A percentile compares a stretch with the other conserved stretches of the same genome.
Conservation (phyloP, 1,284 basidiomycete genomes). For the Vanrija humicola region DNA sequence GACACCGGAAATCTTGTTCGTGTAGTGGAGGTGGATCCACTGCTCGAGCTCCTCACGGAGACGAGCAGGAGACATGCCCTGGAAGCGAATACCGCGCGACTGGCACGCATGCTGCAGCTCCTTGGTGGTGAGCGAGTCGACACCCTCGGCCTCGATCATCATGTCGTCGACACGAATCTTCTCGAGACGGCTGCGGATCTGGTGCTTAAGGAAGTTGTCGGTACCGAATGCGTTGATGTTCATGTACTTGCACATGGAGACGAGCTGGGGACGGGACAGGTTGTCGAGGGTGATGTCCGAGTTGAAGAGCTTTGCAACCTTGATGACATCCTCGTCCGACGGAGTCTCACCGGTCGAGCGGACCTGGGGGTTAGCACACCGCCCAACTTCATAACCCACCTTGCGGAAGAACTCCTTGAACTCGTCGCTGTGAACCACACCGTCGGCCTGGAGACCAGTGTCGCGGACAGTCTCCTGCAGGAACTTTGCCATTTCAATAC, state of each 20-base stretch:
- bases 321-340: slow-evolving; percentile 81
- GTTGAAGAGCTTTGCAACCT: slow-evolving; percentile 93
- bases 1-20: slow-evolving; percentile 81
- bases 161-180: slow-evolving; percentile 86
- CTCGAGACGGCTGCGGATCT: slow-evolving; percentile 79
- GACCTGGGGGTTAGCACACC: slow-evolving; percentile 54
- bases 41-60: slow-evolving; percentile 83
- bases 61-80: slow-evolving; percentile 74
- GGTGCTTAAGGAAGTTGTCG: slow-evolving; percentile 94
- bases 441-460: slow-evolving; percentile 86
- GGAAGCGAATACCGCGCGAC: slow-evolving; percentile 86
- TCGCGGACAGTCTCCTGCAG: slow-evolving; percentile 95
- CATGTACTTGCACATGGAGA: slow-evolving; percentile 97
- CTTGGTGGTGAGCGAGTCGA: slow-evolving; percentile 80
- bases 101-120: slow-evolving; percentile 93
- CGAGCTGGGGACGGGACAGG: slow-evolving; percentile 91
- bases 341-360: slow-evolving; percentile 93
- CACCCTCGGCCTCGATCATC: slow-evolving; percentile 81
- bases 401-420: slow-evolving; percentile 99
- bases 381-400: slow-evolving; percentile 47
- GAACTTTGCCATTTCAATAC: slow-evolving; percentile 99
- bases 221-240: slow-evolving; percentile 97
- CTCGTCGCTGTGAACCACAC: slow-evolving; percentile 85
- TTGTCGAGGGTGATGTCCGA: slow-evolving; percentile 98
- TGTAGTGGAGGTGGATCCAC: slow-evolving; percentile 91